Evolutionary conservation across 352 stramenopile genomes (phyloP).

Genomic region (Phytophthora lateralis): DNA sequence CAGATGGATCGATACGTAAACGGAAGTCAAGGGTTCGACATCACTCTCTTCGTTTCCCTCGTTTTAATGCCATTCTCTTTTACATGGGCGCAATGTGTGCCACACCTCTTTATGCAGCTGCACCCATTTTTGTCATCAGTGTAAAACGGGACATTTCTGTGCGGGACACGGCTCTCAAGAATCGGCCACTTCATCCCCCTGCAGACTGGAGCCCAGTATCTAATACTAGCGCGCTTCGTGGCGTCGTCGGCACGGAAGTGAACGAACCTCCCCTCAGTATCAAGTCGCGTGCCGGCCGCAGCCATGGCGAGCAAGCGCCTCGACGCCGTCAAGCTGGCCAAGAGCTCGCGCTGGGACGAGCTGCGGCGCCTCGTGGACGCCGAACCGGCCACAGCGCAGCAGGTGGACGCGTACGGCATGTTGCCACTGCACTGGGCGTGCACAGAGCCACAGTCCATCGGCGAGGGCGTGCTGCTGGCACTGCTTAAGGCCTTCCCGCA

Average conservation of each 20-base stretch:
- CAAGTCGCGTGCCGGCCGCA: slow-evolving; percentile 1
- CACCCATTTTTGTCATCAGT: no score
- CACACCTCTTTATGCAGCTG: no score
- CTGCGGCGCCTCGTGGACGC: slow-evolving; percentile 75
- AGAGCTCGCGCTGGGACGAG: slow-evolving; percentile 82
- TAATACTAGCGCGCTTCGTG: slow-evolving; percentile 12
- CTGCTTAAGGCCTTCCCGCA: slow-evolving; percentile 82
- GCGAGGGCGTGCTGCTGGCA: slow-evolving; percentile 72
- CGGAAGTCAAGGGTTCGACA: not conserved
- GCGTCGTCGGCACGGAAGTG: slow-evolving; percentile 14
- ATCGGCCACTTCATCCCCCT: slow-evolving; percentile 5
- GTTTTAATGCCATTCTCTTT: no score
- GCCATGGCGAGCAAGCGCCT: slow-evolving; percentile 60
- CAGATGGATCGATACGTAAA: not conserved
- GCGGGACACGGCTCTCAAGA: not conserved
- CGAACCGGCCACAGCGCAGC: slow-evolving; percentile 68
- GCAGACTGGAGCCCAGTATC: slow-evolving; percentile 18
- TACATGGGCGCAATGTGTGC: no score
- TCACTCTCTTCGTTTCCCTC: no score
- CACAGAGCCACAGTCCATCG: slow-evolving; percentile 80
- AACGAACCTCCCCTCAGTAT: slow-evolving; percentile 1
- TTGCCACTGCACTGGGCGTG: slow-evolving; percentile 89
- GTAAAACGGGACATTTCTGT: no score
- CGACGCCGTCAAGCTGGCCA: slow-evolving; percentile 87
- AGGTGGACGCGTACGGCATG: slow-evolving; percentile 89